Conservation (phyloP, 768 basidiomycete species). For the Podaxis pistillaris region DNA sequence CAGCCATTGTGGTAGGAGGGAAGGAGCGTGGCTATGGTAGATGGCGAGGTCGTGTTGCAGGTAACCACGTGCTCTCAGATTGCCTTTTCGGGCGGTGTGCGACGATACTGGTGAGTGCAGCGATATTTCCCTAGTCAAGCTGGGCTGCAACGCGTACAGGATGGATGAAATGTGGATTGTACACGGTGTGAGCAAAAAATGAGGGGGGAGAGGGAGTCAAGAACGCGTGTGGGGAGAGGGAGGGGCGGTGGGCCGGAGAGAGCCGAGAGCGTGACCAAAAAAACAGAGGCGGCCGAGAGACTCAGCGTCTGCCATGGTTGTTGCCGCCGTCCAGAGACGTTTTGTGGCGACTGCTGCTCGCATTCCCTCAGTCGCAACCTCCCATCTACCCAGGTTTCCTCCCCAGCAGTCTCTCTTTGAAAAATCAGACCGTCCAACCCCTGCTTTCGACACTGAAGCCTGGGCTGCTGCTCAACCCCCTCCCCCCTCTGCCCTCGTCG, state of each 20-base stretch:
- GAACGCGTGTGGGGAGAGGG: neutral
- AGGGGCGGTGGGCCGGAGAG: neutral
- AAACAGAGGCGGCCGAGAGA: neutral
- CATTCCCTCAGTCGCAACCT: constrained; percentile 52
- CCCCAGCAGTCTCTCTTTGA: constrained; percentile 47
- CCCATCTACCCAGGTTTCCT: constrained; percentile 57
- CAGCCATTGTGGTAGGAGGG: constrained; percentile 60
- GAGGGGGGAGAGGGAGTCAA: neutral
- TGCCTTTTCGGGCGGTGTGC: neutral
- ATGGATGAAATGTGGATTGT: neutral
- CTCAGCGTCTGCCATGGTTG: neutral
- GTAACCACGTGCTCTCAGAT: constrained; percentile 15
- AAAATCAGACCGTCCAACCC: constrained; percentile 30
- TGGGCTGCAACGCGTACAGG: neutral
- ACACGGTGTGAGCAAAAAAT: neutral
- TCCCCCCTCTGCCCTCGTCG: constrained; percentile 66
- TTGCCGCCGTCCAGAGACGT: constrained; percentile 48
- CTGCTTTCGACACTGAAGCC: constrained; percentile 57
- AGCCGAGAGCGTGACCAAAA: neutral
- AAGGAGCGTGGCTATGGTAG: neutral
- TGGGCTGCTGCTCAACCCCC: constrained; percentile 76
- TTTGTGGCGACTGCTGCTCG: constrained; percentile 45
- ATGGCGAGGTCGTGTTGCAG: constrained; percentile 16
- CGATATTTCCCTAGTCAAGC: no score
- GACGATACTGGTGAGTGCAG: neutral